Evolutionary conservation across 31 red algal genomes (phyloP).

Genomic region (Asparagopsis taxiformis): DNA sequence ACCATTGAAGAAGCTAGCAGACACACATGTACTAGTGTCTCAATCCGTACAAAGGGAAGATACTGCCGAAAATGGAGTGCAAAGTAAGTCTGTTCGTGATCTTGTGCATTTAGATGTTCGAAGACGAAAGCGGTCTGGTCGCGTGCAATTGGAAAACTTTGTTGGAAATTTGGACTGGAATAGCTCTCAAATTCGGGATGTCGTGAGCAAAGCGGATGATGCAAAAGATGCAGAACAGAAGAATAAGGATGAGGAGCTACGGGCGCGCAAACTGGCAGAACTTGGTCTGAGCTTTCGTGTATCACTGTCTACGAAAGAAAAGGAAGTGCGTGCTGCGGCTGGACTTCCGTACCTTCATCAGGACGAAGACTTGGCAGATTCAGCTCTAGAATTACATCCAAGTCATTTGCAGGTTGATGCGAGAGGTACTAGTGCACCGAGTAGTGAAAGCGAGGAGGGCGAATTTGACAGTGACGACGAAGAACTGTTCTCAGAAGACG

Average conservation of each 20-base stretch:
- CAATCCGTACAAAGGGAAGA: not conserved
- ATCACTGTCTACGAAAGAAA: conserved; percentile 37
- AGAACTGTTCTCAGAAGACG: conserved; percentile 63
- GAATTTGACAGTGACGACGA: conserved; percentile 34
- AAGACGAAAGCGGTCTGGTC: conserved; percentile 40
- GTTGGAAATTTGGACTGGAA: not conserved
- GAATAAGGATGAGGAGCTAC: not conserved
- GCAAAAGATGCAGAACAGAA: not conserved
- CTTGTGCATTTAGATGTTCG: conserved; percentile 17
- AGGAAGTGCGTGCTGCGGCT: conserved; percentile 47
- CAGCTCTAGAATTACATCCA: conserved; percentile 43
- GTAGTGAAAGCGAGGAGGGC: conserved; percentile 6
- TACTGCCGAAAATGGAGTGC: too few relatives aligned
- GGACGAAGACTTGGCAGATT: conserved; percentile 52
- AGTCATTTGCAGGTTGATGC: conserved; percentile 17
- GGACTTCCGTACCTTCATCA: conserved; percentile 48
- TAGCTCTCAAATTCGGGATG: not conserved
- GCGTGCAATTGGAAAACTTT: conserved; percentile 38
- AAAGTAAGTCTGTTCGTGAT: not conserved
- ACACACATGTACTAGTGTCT: not conserved
- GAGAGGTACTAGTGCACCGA: not conserved
- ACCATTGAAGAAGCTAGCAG: conserved; percentile 1
- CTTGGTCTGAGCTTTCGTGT: conserved; percentile 48
- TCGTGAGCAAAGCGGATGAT: conserved; percentile 1
- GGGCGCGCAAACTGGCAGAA: conserved; percentile 13